Evolutionary conservation across 495 filamentous ascomycete species (phyloP).

Genomic region (Aspergillus homomorphus): DNA sequence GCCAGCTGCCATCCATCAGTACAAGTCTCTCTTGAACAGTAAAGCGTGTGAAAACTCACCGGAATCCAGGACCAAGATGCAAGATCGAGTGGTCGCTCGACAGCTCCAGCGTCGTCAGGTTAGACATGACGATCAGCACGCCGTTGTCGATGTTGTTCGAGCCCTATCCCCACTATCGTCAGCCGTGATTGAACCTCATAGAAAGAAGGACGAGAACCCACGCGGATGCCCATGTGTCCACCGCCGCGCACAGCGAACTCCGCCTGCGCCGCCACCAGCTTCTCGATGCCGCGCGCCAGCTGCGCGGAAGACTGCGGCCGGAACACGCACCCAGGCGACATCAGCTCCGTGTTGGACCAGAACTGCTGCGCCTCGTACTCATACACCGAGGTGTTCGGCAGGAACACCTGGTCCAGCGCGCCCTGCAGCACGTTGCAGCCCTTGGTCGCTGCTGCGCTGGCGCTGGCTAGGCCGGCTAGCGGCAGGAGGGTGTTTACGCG

Average conservation of each 20-base stretch:
- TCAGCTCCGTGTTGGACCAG: conserved; percentile 38
- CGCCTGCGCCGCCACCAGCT: conserved; percentile 31
- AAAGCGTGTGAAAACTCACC: conserved; percentile 23
- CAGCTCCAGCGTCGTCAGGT: conserved; percentile 38
- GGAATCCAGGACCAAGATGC: conserved; percentile 28
- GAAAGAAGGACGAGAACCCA: conserved; percentile 6
- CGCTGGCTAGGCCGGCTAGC: conserved; percentile 19
- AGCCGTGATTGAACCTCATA: not conserved
- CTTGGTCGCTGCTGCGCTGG: conserved; percentile 5
- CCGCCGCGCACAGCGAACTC: conserved; percentile 38
- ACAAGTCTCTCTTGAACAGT: conserved; percentile 28
- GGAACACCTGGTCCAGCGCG: conserved; percentile 24
- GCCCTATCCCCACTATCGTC: conserved; percentile 26
- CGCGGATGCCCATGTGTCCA: conserved; percentile 38
- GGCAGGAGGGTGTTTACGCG: conserved; percentile 20
- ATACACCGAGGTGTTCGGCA: conserved; percentile 25
- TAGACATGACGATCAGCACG: conserved; percentile 54
- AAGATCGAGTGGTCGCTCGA: conserved; percentile 28
- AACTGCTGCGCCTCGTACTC: conserved; percentile 32
- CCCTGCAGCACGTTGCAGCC: conserved; percentile 25
- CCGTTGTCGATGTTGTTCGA: conserved; percentile 46
- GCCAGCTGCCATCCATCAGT: conserved; percentile 47
- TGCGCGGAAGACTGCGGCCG: conserved; percentile 28
- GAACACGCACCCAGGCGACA: conserved; percentile 35
- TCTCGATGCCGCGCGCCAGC: conserved; percentile 25